These are phyloP conservation scores for Zygoascus meyerae DNA, from an alignment of 1,139 yeast species.

Conservation along the genomic window DNA sequence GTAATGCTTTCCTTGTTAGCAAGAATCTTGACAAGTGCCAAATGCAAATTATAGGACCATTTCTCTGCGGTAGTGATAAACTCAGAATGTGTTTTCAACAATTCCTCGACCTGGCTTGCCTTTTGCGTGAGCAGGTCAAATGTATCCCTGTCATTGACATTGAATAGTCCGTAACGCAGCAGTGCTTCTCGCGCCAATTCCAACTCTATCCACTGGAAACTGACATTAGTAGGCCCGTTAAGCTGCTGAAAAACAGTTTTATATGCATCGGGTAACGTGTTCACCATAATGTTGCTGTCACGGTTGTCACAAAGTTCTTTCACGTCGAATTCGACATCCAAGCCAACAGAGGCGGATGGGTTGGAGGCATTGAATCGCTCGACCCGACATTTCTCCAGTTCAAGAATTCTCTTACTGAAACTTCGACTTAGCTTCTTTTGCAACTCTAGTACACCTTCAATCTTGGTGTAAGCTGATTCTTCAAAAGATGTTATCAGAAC, in stretches of 20 bases:
- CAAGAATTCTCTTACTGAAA: slow-evolving; percentile 18
- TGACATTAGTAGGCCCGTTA: neutral
- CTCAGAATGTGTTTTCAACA: neutral
- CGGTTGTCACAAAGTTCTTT: slow-evolving; percentile 25
- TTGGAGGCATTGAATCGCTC: slow-evolving; percentile 12
- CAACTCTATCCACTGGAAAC: neutral
- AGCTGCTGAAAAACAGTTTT: slow-evolving; percentile 1
- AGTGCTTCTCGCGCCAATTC: slow-evolving; percentile 7
- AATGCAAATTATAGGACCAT: slow-evolving; percentile 26
- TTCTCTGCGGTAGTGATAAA: slow-evolving; percentile 31
- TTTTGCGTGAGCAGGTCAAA: neutral
- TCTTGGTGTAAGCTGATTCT: slow-evolving; percentile 51
- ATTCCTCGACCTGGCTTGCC: neutral
- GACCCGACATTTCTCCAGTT: slow-evolving; percentile 16
- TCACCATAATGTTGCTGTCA: slow-evolving; percentile 25
- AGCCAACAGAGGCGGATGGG: slow-evolving; percentile 8
- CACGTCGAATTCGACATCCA: slow-evolving; percentile 4
- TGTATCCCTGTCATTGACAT: slow-evolving; percentile 4
- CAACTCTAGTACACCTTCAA: slow-evolving; percentile 51
- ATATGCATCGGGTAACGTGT: slow-evolving; percentile 1
- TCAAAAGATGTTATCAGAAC: slow-evolving; percentile 48
- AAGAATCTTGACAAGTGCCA: slow-evolving; percentile 2
- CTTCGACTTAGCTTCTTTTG: slow-evolving; percentile 25
- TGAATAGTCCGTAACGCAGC: slow-evolving; percentile 5
- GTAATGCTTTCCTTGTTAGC: neutral